Evolutionary conservation across 805 yeast genomes (phyloP), one percentile per base, ranked within the genome.

Genomic region (Ogataea sp.): DNA sequence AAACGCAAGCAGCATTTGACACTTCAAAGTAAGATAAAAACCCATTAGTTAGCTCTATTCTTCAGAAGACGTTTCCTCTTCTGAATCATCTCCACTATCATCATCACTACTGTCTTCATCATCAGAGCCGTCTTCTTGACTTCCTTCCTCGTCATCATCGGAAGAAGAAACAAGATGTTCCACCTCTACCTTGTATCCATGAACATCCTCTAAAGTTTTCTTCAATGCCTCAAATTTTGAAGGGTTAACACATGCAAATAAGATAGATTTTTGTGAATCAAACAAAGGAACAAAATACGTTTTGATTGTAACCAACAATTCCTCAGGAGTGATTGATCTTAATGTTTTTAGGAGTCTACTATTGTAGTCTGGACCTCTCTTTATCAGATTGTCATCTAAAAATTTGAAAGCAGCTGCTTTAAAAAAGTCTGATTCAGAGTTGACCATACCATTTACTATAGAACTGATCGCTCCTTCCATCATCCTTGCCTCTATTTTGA

Each of bases 241-340:
- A 3, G 90, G 83, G 48, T 93, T 88, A 40, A 89, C 73, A 50
- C 87, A 77, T 3, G 80, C 64, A 51, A 87, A 88, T 9, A 85
- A 68, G 18, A 72, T 62, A 11, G 93, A 78, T 1, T 59, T 58
- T 0, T 63, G 52, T 10, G 78, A 48, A 30, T 76, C 68, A 56
- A 90, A 90, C 39, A 90, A 51, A 2, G 80, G 79, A 23, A 71
- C 60, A 51, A 83, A 74, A 53, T 84, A 87, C 40, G 67, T 71
- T 35, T 71, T 65, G 54, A 84, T 63, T 3, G 64, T 60, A 46
- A 65, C 54, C 5, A 66, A 56, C 46, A 80, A 58, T 41, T 83
- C 83, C 0, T 69, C 72, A 15, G 62, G 61, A 1, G 80, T 75
- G 15, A 82, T 70, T 11, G 61, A 46, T 31, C 73, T 70, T 45